These are phyloP conservation scores for Lichtheimia ornata DNA, from an alignment of 371 early-diverging fungal species.

Conservation along the genomic window DNA sequence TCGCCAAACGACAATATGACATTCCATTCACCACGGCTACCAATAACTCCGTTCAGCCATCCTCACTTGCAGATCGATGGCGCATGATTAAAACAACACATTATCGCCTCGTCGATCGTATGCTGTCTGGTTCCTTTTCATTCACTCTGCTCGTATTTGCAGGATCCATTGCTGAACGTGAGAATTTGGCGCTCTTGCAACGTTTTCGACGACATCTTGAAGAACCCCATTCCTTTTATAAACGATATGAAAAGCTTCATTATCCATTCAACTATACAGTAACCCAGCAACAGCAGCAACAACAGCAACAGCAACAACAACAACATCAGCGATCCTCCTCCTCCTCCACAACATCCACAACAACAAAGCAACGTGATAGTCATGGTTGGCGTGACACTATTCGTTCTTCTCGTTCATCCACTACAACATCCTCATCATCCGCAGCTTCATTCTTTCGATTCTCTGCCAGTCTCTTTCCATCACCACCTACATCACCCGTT, in stretches of 20 bases:
- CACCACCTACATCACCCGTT: constrained; percentile 35
- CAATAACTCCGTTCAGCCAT: background rate
- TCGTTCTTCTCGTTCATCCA: constrained; percentile 4
- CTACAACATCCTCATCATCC: constrained; percentile 30
- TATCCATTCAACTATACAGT: background rate
- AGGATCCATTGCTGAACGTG: constrained; percentile 22
- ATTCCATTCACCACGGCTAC: background rate
- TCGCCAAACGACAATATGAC: background rate
- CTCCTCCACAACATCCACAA: background rate
- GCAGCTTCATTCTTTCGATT: constrained; percentile 35
- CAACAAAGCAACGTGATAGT: background rate
- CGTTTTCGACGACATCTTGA: constrained; percentile 21
- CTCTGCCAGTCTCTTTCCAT: constrained; percentile 42
- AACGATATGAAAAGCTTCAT: constrained; percentile 11
- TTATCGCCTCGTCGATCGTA: constrained; percentile 26
- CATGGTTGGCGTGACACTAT: background rate
- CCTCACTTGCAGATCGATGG: constrained; percentile 27
- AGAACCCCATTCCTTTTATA: constrained; percentile 24
- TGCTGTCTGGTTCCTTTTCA: constrained; percentile 16
- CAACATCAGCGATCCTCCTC: background rate
- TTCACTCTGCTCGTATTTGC: constrained; percentile 41
- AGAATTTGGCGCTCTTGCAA: constrained; percentile 22
- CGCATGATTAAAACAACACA: constrained; percentile 33
- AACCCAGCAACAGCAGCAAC: background rate
- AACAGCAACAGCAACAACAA: background rate